Percentiles rank a stretch among this genome's conserved stretches.
Evolutionary conservation across 2,329 filamentous ascomycete genomes (phyloP).

Genomic region (Penicillium hordei): DNA sequence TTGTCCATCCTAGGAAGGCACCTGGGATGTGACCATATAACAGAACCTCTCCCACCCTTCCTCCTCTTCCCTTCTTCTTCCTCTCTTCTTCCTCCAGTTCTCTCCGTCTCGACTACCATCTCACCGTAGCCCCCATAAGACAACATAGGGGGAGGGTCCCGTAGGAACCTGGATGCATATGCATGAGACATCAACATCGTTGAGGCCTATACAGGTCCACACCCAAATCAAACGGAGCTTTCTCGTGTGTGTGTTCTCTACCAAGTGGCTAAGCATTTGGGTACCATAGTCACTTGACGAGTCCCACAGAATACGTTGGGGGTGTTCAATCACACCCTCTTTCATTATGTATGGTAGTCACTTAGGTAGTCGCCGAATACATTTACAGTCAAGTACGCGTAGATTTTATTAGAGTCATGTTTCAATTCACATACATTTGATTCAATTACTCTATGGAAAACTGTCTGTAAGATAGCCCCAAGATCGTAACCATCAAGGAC

Average conservation of each 20-base stretch:
- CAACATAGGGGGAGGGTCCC: not conserved
- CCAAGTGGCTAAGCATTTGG: not conserved
- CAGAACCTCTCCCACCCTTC: not conserved
- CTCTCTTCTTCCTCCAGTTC: not conserved
- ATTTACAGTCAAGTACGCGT: not conserved
- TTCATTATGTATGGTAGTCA: no score
- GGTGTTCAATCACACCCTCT: not conserved
- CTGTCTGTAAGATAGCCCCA: not conserved
- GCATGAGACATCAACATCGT: not conserved
- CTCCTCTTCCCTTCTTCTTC: not conserved
- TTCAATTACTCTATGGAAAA: not conserved
- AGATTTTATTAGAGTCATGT: not conserved
- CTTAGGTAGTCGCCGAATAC: not conserved
- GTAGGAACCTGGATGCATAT: not conserved
- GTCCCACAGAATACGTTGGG: not conserved
- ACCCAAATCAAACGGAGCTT: not conserved
- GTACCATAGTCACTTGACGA: not conserved
- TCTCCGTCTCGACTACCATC: not conserved
- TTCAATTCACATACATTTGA: not conserved
- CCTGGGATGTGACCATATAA: not conserved
- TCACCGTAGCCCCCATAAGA: not conserved
- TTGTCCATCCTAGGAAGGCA: not conserved
- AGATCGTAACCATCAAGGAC: not conserved
- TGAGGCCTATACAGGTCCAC: not conserved
- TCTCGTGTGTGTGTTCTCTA: not conserved